Conservation (phyloP, 108 stramenopile species). For the Fistulifera solaris region DNA sequence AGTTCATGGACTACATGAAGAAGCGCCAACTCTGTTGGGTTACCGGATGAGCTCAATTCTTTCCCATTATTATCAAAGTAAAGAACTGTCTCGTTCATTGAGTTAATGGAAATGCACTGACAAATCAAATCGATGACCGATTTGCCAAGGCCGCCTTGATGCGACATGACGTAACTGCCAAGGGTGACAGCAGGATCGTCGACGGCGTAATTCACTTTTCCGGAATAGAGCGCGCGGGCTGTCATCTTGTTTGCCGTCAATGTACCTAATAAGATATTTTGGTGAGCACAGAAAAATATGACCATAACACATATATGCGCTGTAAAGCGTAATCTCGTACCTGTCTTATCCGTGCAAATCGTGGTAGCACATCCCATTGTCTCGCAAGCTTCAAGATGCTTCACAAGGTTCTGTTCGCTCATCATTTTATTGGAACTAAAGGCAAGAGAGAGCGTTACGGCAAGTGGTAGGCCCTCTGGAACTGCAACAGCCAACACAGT, state of each 20-base stretch:
- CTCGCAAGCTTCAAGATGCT: slow-evolving; percentile 94
- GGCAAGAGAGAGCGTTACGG: slow-evolving; percentile 91
- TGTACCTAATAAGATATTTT: slow-evolving; percentile 47
- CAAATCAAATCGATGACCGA: slow-evolving; percentile 32
- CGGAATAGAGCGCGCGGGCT: slow-evolving; percentile 52
- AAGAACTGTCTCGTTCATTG: slow-evolving; percentile 80
- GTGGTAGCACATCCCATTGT: slow-evolving; percentile 99
- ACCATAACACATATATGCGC: background rate
- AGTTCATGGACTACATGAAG: slow-evolving; percentile 53
- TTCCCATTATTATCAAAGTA: slow-evolving; percentile 10
- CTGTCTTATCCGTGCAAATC: slow-evolving; percentile 97
- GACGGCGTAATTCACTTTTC: slow-evolving; percentile 31
- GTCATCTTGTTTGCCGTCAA: slow-evolving; percentile 96
- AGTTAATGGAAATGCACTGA: slow-evolving; percentile 50
- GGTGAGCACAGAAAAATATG: background rate
- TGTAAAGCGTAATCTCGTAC: slow-evolving; percentile 17
- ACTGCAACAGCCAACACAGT: slow-evolving; percentile 95
- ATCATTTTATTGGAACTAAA: slow-evolving; percentile 91
- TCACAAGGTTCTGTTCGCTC: slow-evolving; percentile 91
- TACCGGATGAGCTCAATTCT: slow-evolving; percentile 33
- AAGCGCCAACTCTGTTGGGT: slow-evolving; percentile 93
- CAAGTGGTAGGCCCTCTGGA: slow-evolving; percentile 98
- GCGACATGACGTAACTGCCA: slow-evolving; percentile 35
- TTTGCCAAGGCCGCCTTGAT: slow-evolving; percentile 20
- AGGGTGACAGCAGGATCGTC: slow-evolving; percentile 42